Evolutionary conservation across 2,329 filamentous ascomycete genomes (phyloP).

Genomic region (Cercospora citrullina): DNA sequence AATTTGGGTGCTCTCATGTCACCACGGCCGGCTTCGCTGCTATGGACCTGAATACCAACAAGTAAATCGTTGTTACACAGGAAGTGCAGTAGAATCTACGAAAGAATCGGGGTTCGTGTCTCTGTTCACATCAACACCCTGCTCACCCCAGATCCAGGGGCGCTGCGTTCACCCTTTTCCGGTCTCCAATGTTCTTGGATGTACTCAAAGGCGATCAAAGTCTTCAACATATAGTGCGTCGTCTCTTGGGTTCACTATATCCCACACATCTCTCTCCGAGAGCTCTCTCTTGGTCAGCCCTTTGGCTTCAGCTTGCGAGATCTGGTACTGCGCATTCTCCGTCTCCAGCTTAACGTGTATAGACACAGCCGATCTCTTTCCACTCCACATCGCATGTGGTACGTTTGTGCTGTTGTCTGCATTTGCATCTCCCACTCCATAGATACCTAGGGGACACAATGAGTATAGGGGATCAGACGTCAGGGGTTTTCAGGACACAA

Average conservation of each 20-base stretch:
- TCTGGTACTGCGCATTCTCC: slow-evolving; percentile 12
- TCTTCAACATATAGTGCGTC: slow-evolving; percentile 12
- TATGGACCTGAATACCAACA: neutral
- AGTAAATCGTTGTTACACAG: no score
- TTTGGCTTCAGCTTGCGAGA: neutral
- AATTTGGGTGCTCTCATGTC: neutral
- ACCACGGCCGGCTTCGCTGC: neutral
- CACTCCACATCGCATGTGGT: slow-evolving; percentile 17
- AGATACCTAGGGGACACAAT: slow-evolving; percentile 9
- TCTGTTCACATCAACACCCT: neutral
- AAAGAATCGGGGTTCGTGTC: neutral
- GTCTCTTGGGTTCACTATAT: slow-evolving; percentile 9
- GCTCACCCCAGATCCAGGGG: neutral
- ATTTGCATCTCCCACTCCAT: slow-evolving; percentile 11
- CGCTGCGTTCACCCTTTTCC: neutral
- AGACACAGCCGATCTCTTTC: slow-evolving; percentile 4
- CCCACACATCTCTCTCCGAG: slow-evolving; percentile 12
- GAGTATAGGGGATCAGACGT: neutral
- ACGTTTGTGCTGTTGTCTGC: slow-evolving; percentile 15
- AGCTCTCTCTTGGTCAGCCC: slow-evolving; percentile 9
- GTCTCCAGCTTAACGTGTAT: slow-evolving; percentile 14
- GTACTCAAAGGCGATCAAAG: slow-evolving; percentile 1
- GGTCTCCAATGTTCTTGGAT: neutral
- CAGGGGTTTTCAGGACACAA: neutral
- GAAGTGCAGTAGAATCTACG: neutral